A percentile compares a stretch with the other conserved stretches of the same genome.
Conservation (phyloP, 805 yeast genomes). For the Myxozyma neglecta region DNA sequence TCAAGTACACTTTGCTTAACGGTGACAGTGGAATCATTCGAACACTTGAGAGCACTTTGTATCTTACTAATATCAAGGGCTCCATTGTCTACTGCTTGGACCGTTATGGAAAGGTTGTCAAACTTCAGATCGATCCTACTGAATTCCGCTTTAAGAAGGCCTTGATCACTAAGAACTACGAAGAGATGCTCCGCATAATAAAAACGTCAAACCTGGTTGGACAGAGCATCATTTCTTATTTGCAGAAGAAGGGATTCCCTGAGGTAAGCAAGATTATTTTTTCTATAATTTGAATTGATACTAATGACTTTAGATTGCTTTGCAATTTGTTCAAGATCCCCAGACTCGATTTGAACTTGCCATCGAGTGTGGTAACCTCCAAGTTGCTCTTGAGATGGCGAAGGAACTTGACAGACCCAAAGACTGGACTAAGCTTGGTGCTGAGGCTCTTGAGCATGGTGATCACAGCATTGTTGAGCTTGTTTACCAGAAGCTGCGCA, state of each 20-base stretch:
- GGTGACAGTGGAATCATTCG: conserved; percentile 95
- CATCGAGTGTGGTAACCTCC: conserved; percentile 85
- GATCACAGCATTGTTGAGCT: conserved; percentile 80
- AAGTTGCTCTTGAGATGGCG: conserved; percentile 87
- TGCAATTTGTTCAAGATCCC: conserved; percentile 94
- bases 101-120: conserved; percentile 82
- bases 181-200: conserved; percentile 87
- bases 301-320: conserved; percentile 56
- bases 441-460: conserved; percentile 88
- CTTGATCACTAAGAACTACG: conserved; percentile 81
- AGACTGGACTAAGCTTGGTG: conserved; percentile 80
- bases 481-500: conserved; percentile 81
- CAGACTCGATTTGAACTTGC: conserved; percentile 96
- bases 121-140: conserved; percentile 83
- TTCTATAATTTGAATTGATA: not conserved
- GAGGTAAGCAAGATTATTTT: conserved; percentile 45
- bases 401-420: conserved; percentile 63
- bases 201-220: conserved; percentile 90
- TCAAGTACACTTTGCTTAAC: conserved; percentile 86
- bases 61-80: conserved; percentile 71
- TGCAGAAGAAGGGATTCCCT: conserved; percentile 93
- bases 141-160: conserved; percentile 96
- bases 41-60: conserved; percentile 85
- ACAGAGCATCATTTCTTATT: conserved; percentile 91
- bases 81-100: conserved; percentile 74